These are phyloP conservation scores for Solanum aculeatissimum DNA, from an alignment of 305 asterid genomes.

Conservation along the genomic window DNA sequence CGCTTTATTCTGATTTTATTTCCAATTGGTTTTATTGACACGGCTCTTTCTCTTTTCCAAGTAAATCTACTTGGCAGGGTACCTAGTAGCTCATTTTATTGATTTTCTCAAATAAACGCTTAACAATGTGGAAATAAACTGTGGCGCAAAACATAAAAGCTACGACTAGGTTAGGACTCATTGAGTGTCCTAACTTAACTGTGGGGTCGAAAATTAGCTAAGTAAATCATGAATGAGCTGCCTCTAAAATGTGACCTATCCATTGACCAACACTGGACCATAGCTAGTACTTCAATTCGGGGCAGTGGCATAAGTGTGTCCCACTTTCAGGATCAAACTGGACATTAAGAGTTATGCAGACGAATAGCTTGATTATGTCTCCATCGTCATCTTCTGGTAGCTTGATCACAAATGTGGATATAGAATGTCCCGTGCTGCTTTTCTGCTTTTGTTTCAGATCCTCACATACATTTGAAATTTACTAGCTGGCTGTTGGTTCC, in stretches of 20 bases:
- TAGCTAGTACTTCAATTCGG: not conserved
- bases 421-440: constrained; percentile 28
- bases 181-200: not conserved
- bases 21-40: not conserved
- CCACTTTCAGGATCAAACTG: not conserved
- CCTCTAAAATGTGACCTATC: not conserved
- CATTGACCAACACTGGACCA: not conserved
- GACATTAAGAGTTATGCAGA: not conserved
- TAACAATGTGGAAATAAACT: not conserved
- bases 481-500: not conserved
- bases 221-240: not conserved
- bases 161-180: not conserved
- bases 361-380: not conserved
- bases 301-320: not conserved
- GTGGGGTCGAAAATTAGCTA: not conserved
- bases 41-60: not conserved
- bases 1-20: constrained; percentile 4
- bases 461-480: not conserved
- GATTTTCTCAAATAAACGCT: not conserved
- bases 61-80: not conserved
- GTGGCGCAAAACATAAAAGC: not conserved
- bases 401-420: constrained; percentile 14
- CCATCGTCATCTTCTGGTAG: not conserved
- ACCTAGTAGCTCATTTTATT: not conserved
- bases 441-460: constrained; percentile 2